Evolutionary conservation across 306 rosid genomes (phyloP).

Genomic region (Erythrophleum fordii): DNA sequence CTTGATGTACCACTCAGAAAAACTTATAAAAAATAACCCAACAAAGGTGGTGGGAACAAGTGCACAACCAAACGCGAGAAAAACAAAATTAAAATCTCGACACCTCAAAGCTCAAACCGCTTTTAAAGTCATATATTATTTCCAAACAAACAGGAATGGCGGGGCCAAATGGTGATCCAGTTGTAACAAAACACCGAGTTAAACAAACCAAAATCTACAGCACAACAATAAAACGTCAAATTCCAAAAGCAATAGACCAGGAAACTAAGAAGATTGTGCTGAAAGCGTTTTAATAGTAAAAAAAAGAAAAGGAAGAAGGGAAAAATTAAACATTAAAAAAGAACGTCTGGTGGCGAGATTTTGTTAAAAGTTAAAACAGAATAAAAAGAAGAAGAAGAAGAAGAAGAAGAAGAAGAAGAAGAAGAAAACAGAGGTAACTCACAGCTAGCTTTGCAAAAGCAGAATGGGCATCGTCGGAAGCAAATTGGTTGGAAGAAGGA

Average conservation of each 20-base stretch:
- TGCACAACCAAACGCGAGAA: neutral
- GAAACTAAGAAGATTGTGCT: neutral
- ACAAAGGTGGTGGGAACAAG: neutral
- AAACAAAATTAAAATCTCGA: neutral
- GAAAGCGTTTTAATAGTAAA: neutral
- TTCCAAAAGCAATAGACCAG: neutral
- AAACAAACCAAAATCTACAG: neutral
- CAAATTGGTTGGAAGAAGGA: neutral
- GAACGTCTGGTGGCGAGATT: neutral
- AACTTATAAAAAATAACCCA: neutral
- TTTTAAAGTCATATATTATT: neutral
- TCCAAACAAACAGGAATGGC: neutral
- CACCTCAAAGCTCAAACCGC: neutral
- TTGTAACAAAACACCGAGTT: neutral
- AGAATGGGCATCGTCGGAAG: neutral
- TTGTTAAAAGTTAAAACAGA: too few species aligned
- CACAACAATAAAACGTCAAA: neutral
- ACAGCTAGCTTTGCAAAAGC: slow-evolving; percentile 37
- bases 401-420: neutral
- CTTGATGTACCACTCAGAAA: neutral
- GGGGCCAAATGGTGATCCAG: neutral
- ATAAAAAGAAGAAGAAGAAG: too few species aligned
- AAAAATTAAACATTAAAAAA: neutral
- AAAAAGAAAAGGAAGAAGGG: neutral
- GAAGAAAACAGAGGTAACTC: neutral